These are phyloP conservation scores for Phascolomyces articulosus DNA, from an alignment of 371 early-diverging fungal genomes.

Conservation along the genomic window DNA sequence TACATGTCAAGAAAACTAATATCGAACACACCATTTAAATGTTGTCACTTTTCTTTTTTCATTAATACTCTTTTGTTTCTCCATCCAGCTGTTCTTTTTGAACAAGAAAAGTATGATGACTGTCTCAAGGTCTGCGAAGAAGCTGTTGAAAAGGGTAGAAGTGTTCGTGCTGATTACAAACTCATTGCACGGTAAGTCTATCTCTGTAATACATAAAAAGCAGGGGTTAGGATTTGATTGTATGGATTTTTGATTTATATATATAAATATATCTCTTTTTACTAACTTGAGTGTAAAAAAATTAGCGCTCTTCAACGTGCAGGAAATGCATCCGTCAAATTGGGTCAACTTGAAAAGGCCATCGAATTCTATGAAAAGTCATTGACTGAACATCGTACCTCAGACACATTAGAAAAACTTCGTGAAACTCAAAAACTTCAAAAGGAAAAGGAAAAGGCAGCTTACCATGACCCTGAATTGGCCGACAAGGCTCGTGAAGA, in stretches of 20 bases:
- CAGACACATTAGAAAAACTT: constrained; percentile 90
- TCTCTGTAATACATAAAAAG: background rate
- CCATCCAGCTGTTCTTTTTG: constrained; percentile 93
- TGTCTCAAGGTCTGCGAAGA: constrained; percentile 92
- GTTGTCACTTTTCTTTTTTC: background rate
- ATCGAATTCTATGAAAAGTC: constrained; percentile 94
- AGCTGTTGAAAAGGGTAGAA: constrained; percentile 92
- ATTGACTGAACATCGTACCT: constrained; percentile 93
- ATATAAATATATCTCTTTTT: background rate
- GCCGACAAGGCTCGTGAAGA: constrained; percentile 92
- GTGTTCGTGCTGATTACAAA: constrained; percentile 92
- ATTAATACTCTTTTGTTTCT: no score
- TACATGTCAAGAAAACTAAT: no score
- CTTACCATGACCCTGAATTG: constrained; percentile 83
- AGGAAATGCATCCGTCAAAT: constrained; percentile 87
- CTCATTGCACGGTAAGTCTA: constrained; percentile 81
- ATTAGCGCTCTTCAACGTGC: constrained; percentile 86
- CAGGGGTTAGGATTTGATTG: no score
- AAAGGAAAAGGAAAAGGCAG: constrained; percentile 79
- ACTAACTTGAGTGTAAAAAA: background rate
- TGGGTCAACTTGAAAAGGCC: constrained; percentile 80
- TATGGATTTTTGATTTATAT: no score
- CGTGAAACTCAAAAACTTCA: constrained; percentile 87
- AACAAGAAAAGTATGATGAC: constrained; percentile 89
- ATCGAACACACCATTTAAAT: no score